Conservation (phyloP, 208 protist genomes). For the Leishmania martiniquensis region DNA sequence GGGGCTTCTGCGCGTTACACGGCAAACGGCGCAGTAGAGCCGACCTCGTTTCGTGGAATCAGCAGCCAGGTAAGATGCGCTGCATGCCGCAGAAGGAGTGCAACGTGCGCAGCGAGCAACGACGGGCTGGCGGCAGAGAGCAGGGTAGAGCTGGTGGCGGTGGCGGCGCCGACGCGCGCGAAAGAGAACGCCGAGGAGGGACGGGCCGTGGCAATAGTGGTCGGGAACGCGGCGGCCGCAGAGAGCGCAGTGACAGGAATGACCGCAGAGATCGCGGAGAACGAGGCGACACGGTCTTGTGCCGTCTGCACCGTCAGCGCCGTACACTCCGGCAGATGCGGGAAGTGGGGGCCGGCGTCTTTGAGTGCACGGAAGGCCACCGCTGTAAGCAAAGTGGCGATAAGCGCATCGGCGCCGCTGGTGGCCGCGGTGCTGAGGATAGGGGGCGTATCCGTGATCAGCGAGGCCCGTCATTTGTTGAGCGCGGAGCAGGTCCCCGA, state of each 20-base stretch:
- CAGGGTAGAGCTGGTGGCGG: conserved; percentile 6
- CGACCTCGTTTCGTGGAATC: conserved; percentile 71
- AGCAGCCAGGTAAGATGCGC: conserved; percentile 56
- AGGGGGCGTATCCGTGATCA: conserved; percentile 14
- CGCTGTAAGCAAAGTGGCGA: conserved; percentile 29
- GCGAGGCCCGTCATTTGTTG: conserved; percentile 15
- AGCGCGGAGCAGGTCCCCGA: conserved; percentile 1
- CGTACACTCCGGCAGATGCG: conserved; percentile 71
- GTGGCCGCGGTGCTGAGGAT: conserved; percentile 13
- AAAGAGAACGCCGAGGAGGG: conserved; percentile 5
- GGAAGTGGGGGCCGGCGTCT: conserved; percentile 71
- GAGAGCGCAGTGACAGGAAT: conserved; percentile 21
- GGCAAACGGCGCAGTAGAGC: conserved; percentile 45
- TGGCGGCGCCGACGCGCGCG: conserved; percentile 1
- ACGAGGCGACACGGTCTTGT: conserved; percentile 58
- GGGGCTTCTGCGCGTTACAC: conserved; percentile 77
- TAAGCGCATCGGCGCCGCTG: conserved; percentile 14
- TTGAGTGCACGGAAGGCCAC: conserved; percentile 65
- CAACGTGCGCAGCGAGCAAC: conserved; percentile 32
- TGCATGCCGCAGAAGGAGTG: conserved; percentile 78
- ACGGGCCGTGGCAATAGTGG: background rate
- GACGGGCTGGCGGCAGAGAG: conserved; percentile 1
- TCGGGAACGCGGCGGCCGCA: conserved; percentile 15
- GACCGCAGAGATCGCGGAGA: conserved; percentile 46
- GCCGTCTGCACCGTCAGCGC: conserved; percentile 67